Base-by-base conservation (phyloP, 1,284 basidiomycete species). In the Tilletia caries region DNA sequence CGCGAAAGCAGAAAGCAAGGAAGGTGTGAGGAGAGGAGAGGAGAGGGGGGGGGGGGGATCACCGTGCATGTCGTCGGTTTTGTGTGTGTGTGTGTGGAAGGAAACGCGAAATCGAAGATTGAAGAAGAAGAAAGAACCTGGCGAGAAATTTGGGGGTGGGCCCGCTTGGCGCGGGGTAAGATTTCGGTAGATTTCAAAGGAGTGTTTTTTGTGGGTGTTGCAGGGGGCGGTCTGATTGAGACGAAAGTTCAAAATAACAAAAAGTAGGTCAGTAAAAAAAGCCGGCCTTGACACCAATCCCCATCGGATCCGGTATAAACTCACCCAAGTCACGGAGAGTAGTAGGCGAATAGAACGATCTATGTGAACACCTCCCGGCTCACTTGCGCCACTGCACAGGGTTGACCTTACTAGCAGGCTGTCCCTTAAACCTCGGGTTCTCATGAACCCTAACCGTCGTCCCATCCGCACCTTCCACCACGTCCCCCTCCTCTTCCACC, bases 351-450 rank as follows among this genome's bases (percentile, higher is more conserved):
- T n/a, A n/a, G n/a, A n/a, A n/a, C n/a, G n/a, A n/a, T n/a, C n/a
- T n/a, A n/a, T n/a, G n/a, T n/a, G n/a, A n/a, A n/a, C 2, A 41
- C 37, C n/a, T n/a, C n/a, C n/a, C n/a, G n/a, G n/a, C 29, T 62
- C 58, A 62, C 58, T 62, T 62, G 58, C 58, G 58, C 58, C 58
- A 62, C 32, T 62, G 58, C 8, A 62, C 58, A 62, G 58, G 58
- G 29, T 62, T 37, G 13, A 62, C 34, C 58, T 62, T 62, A 29
- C 58, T 62, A 12, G 29, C 58, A n/a, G n/a, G n/a, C 58, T 62
- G 58, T 18, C 34, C 23, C 58, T 62, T 62, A 29, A 62, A 62
- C 58, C 58, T 27, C 58, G 58, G 58, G 58, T 62, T 62, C 58
- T 62, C 58, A 23, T 62, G 58, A 3, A 62, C 32, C 32, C 15